Conservation (phyloP, 2,329 filamentous ascomycete genomes). For the Fulvia fulva region DNA sequence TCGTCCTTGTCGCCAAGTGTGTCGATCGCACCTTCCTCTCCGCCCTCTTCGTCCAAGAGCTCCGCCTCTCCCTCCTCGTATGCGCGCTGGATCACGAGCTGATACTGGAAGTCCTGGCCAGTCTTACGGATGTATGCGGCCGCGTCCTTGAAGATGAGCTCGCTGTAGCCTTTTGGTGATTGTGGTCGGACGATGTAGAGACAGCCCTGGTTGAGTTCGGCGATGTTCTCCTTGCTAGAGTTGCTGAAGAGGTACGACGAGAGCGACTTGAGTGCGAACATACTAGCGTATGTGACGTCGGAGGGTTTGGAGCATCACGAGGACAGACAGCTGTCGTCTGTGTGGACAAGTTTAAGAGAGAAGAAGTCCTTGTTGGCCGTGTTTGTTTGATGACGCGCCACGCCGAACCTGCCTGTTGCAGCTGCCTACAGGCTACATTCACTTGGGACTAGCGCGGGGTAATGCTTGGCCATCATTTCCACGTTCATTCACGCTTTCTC, state of each 20-base stretch:
- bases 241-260: constrained; percentile 85
- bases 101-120: constrained; percentile 93
- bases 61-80: constrained; percentile 98
- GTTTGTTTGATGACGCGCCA: background rate
- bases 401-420: background rate
- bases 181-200: constrained; percentile 94
- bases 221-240: constrained; percentile 83
- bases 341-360: background rate
- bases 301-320: constrained; percentile 13
- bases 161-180: constrained; percentile 95
- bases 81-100: constrained; percentile 90
- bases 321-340: constrained; percentile 2
- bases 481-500: too few relatives aligned
- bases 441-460: background rate
- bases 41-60: constrained; percentile 81
- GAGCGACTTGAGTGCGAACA: constrained; percentile 34
- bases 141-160: constrained; percentile 95
- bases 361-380: background rate
- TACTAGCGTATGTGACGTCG: constrained; percentile 11
- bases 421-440: background rate
- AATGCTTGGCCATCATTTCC: background rate
- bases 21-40: constrained; percentile 66
- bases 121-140: constrained; percentile 88
- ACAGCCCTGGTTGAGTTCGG: constrained; percentile 92
- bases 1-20: constrained; percentile 84